Evolutionary conservation across 148 eudicot species (phyloP).

Genomic region (Bassia scoparia): DNA sequence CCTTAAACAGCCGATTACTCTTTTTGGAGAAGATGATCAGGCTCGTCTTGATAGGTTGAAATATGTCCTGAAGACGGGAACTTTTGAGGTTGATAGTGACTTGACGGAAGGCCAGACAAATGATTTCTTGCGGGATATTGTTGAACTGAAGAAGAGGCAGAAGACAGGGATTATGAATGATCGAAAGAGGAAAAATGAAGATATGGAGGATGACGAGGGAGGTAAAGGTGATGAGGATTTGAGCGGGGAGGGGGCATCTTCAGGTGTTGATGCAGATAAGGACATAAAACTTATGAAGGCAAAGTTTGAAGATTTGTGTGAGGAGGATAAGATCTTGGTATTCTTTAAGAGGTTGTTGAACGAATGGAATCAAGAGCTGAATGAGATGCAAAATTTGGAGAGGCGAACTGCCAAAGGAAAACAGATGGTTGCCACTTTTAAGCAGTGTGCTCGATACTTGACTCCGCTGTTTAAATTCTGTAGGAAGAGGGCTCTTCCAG

Average conservation of each 20-base stretch:
- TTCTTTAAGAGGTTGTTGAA: slow-evolving; percentile 85
- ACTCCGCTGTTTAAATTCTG: slow-evolving; percentile 82
- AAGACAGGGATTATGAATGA: slow-evolving; percentile 66
- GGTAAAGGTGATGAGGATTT: slow-evolving; percentile 75
- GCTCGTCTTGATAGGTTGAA: slow-evolving; percentile 74
- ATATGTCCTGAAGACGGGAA: slow-evolving; percentile 67
- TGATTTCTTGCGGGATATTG: slow-evolving; percentile 86
- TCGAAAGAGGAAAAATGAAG: slow-evolving; percentile 70
- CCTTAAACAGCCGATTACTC: slow-evolving; percentile 75
- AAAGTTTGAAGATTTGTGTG: slow-evolving; percentile 70
- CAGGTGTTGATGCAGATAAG: slow-evolving; percentile 70
- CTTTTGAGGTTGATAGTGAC: slow-evolving; percentile 81
- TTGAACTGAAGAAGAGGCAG: slow-evolving; percentile 85
- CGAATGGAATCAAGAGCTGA: slow-evolving; percentile 86
- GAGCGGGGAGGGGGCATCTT: slow-evolving; percentile 67
- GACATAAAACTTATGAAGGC: slow-evolving; percentile 84
- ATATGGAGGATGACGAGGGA: slow-evolving; percentile 59
- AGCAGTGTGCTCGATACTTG: slow-evolving; percentile 94
- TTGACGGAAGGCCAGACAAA: slow-evolving; percentile 95
- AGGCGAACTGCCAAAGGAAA: slow-evolving; percentile 90
- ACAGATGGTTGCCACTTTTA: slow-evolving; percentile 83
- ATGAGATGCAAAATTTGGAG: slow-evolving; percentile 60
- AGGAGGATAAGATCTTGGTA: slow-evolving; percentile 92
- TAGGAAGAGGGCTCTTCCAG: slow-evolving; percentile 89
- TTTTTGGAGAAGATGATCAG: slow-evolving; percentile 80